A percentile compares a stretch with the other conserved stretches of the same genome.
Conservation (phyloP, 176 grass and related monocot species). For the Alopecurus myosuroides region DNA sequence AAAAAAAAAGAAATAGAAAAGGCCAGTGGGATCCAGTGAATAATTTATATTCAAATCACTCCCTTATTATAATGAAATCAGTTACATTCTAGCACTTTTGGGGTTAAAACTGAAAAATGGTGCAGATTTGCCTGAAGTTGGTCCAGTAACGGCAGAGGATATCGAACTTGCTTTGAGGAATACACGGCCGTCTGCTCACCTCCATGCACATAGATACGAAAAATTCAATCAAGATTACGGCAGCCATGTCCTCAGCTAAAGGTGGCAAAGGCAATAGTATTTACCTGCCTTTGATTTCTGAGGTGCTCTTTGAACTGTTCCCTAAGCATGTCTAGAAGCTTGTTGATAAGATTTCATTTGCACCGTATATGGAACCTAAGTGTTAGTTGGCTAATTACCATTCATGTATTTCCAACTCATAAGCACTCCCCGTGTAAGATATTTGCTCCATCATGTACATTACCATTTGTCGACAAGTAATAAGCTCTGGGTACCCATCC, state of each 20-base stretch:
- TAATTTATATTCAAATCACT: neutral
- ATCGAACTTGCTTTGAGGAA: slow-evolving; percentile 75
- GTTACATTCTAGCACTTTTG: neutral
- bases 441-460: slow-evolving; percentile 28
- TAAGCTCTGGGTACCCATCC: neutral
- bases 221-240: slow-evolving; percentile 95
- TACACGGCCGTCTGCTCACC: slow-evolving; percentile 82
- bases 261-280: neutral
- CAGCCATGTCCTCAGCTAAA: slow-evolving; percentile 64
- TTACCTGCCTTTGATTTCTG: neutral
- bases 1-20: no score
- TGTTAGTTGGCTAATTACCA: neutral
- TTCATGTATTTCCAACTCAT: neutral
- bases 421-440: neutral
- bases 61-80: neutral
- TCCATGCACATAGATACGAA: slow-evolving; percentile 85
- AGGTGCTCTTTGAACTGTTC: slow-evolving; percentile 1
- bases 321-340: neutral
- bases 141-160: slow-evolving; percentile 50
- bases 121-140: slow-evolving; percentile 87
- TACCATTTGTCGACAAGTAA: slow-evolving; percentile 35
- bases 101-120: neutral
- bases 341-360: neutral
- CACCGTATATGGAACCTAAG: neutral
- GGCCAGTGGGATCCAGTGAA: neutral